Conservation (phyloP, 2,329 filamentous ascomycete genomes). For the Aureobasidium sp. region DNA sequence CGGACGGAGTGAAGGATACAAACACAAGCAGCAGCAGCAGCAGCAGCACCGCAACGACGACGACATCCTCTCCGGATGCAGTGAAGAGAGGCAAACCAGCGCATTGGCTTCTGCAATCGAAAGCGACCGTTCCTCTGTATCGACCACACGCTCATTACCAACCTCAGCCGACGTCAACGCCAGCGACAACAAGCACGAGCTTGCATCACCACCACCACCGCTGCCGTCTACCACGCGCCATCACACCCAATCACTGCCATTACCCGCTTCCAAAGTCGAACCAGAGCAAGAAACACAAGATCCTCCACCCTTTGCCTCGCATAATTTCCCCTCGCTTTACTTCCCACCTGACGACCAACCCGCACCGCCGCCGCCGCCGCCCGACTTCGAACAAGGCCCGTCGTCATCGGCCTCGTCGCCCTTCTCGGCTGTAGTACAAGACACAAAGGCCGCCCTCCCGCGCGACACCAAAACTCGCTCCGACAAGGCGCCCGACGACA, state of each 20-base stretch:
- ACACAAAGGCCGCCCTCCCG: conserved; percentile 81
- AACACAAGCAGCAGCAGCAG: conserved; percentile 8
- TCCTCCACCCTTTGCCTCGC: conserved; percentile 58
- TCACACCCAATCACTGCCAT: conserved; percentile 6
- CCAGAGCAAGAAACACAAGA: conserved; percentile 42
- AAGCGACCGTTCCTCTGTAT: conserved; percentile 19
- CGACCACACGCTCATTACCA: conserved; percentile 20
- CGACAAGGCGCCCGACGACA: conserved; percentile 67
- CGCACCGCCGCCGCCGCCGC: conserved; percentile 38
- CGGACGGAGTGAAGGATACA: not conserved
- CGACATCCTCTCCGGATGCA: not conserved
- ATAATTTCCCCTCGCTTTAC: conserved; percentile 57
- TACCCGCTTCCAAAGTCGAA: conserved; percentile 23
- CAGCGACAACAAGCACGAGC: conserved; percentile 13
- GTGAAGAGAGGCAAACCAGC: conserved; percentile 8
- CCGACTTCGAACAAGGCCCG: conserved; percentile 39
- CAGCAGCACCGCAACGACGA: too few species aligned
- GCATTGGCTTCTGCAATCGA: conserved; percentile 17
- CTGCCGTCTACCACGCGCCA: conserved; percentile 6
- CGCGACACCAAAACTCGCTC: conserved; percentile 65
- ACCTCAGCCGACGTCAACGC: not conserved
- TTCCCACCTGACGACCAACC: conserved; percentile 38
- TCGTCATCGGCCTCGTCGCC: conserved; percentile 40
- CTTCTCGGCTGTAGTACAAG: conserved; percentile 47
- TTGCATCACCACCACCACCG: conserved; percentile 16